Conservation (phyloP, 805 yeast genomes). For the Monosporozyma servazzii region DNA sequence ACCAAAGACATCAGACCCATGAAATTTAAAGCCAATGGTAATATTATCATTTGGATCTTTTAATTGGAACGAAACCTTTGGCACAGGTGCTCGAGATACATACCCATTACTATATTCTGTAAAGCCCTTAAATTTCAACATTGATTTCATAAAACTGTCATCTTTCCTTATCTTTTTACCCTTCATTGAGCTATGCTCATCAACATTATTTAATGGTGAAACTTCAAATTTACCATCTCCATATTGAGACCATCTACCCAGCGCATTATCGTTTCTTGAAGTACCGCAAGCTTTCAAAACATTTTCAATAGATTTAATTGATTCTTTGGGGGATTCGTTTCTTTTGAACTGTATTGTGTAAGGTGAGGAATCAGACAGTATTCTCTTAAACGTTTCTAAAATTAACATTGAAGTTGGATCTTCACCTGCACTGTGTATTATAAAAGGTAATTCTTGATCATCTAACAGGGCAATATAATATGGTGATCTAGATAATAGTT, state of each 20-base stretch:
- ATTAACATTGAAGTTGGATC: constrained; percentile 45
- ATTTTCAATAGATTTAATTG: constrained; percentile 41
- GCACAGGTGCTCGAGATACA: constrained; percentile 51
- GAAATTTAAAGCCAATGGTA: constrained; percentile 31
- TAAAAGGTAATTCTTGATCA: constrained; percentile 56
- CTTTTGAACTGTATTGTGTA: constrained; percentile 35
- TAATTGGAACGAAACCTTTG: constrained; percentile 39
- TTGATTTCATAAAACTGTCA: constrained; percentile 35
- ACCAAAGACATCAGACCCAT: constrained; percentile 67
- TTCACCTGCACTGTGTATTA: constrained; percentile 45
- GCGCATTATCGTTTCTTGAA: constrained; percentile 49
- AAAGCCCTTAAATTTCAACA: constrained; percentile 53
- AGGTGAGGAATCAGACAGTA: constrained; percentile 21
- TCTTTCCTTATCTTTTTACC: constrained; percentile 9
- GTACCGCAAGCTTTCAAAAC: constrained; percentile 52
- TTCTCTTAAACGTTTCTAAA: constrained; percentile 42
- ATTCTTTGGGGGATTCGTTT: constrained; percentile 27
- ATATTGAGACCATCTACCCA: constrained; percentile 68
- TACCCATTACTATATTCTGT: constrained; percentile 22
- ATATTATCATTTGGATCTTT: constrained; percentile 26
- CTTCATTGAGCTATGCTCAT: constrained; percentile 34
- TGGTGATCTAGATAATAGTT: constrained; percentile 39
- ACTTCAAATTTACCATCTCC: constrained; percentile 60
- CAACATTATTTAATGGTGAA: constrained; percentile 45
- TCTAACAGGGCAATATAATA: constrained; percentile 46